A percentile compares a stretch with the other conserved stretches of the same genome.
Conservation (phyloP, 768 basidiomycete species). For the Boletus fagicola region DNA sequence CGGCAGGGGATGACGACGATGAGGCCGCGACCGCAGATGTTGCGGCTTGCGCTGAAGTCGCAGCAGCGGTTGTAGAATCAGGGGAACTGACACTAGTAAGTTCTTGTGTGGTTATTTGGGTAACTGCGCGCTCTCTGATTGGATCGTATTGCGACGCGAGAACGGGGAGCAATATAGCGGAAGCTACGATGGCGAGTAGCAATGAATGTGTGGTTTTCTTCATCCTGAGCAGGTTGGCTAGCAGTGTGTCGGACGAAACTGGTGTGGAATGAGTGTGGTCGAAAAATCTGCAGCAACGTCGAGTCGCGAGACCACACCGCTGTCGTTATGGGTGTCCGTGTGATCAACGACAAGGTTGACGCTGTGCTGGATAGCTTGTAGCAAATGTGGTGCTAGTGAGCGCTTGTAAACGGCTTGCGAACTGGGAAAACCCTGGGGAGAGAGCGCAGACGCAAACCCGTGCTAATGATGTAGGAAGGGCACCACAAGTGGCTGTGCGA, state of each 20-base stretch:
- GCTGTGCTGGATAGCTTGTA: background rate
- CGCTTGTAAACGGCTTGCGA: conserved; percentile 1
- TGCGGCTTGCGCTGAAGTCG: conserved; percentile 3
- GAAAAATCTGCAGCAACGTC: conserved; percentile 24
- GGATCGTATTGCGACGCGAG: conserved; percentile 23
- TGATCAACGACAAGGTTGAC: conserved; percentile 1
- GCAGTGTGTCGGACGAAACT: conserved; percentile 1
- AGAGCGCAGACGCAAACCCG: conserved; percentile 8
- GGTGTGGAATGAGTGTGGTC: conserved; percentile 24
- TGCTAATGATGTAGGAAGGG: conserved; percentile 20
- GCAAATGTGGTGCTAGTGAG: background rate
- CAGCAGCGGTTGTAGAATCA: background rate
- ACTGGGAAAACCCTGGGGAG: conserved; percentile 6
- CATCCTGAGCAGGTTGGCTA: conserved; percentile 22
- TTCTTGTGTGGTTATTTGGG: conserved; percentile 19
- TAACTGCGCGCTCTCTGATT: conserved; percentile 10
- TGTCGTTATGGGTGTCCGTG: conserved; percentile 8
- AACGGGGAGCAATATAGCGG: conserved; percentile 27
- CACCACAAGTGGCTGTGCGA: conserved; percentile 20
- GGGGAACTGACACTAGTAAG: background rate
- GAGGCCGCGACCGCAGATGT: background rate
- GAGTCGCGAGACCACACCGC: conserved; percentile 14
- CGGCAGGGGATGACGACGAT: conserved; percentile 1
- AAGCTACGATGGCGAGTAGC: conserved; percentile 28
- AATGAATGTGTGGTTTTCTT: conserved; percentile 24